Conservation (phyloP, 371 early-diverging fungal species). For the Neoconidiobolus thromboides region DNA sequence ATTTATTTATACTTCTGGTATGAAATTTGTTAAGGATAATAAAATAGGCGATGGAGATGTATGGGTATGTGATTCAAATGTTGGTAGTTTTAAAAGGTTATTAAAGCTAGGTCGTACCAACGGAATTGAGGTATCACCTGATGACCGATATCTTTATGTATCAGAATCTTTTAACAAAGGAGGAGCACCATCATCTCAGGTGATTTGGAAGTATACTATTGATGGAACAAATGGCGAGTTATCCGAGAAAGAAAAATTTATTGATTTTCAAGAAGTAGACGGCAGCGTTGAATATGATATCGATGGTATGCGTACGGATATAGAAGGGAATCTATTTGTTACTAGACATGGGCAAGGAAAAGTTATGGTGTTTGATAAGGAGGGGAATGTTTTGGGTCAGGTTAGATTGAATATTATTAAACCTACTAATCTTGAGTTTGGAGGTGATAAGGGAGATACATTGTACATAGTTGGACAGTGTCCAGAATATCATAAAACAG, state of each 20-base stretch:
- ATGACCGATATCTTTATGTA: slow-evolving; percentile 23
- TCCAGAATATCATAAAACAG: not conserved
- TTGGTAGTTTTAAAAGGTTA: slow-evolving; percentile 14
- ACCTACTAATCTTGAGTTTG: slow-evolving; percentile 27
- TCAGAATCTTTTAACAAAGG: slow-evolving; percentile 19
- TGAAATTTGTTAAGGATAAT: slow-evolving; percentile 18
- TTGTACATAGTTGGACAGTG: slow-evolving; percentile 26
- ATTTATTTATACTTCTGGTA: slow-evolving; percentile 21
- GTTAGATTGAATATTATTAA: slow-evolving; percentile 14
- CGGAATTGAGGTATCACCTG: slow-evolving; percentile 26
- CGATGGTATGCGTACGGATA: slow-evolving; percentile 30
- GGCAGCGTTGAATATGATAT: slow-evolving; percentile 15
- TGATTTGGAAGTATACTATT: slow-evolving; percentile 11
- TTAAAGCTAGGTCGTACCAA: slow-evolving; percentile 22
- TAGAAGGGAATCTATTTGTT: slow-evolving; percentile 21
- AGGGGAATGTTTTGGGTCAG: slow-evolving; percentile 13
- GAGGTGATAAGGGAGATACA: slow-evolving; percentile 18
- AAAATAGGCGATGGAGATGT: slow-evolving; percentile 21
- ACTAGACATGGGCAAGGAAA: slow-evolving; percentile 20
- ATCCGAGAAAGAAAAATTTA: slow-evolving; percentile 12
- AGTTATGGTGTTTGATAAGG: slow-evolving; percentile 17
- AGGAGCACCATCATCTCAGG: slow-evolving; percentile 17
- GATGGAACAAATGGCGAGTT: not conserved
- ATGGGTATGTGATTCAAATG: slow-evolving; percentile 16
- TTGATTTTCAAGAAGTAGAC: slow-evolving; percentile 21